Evolutionary conservation across 768 basidiomycete genomes (phyloP), one percentile per base, ranked within the genome.

Genomic region (Rhizopogon rudus): DNA sequence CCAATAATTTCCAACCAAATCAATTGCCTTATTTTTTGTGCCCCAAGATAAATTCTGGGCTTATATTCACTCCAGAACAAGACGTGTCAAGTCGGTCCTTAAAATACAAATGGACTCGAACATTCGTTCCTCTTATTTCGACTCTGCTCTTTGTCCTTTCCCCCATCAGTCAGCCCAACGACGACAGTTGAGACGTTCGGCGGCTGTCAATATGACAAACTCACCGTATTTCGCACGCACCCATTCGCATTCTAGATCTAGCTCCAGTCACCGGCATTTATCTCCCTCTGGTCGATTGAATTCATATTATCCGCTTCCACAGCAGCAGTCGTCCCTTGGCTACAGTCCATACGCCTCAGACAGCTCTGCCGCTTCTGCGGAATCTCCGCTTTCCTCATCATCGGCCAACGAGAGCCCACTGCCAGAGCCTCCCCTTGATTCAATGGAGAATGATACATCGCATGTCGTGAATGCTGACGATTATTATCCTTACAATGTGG

Each of bases 341-440:
- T 68, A 69, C 51, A 75, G 70, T 53, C 71, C 75, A 29, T 71
- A 74, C 53, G 68, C 72, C 51, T 69, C 76, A 0, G 65, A 68
- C 55, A 66, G 65, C 57, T 74, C 75, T 17, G 66, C 65, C 0
- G 61, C 73, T 3, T 69, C 69, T 14, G 58, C 68, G 1, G 68
- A 70, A 46, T 76, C 77, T 3, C 75, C 76, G 29, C 67, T 72
- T 53, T 76, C 77, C 6, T 72, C 73, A 5, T 67, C 67, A 12
- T 75, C 75, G 3, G 67, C 67, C 50, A 71, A 71, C 59, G 71
- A 65, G 61, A 75, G 74, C 42, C 76, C 74, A 13, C 64, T 75
- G 17, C 70, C 75, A 0, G 75, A 76, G 13, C 64, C 69, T 5
- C 63, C 64, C 57, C 57, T 73, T 57, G 73, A 75, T 52, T 64